Percentiles rank a stretch among this genome's conserved stretches.
Evolutionary conservation across 1,284 basidiomycete genomes (phyloP).

Genomic region (Boletus sp.): DNA sequence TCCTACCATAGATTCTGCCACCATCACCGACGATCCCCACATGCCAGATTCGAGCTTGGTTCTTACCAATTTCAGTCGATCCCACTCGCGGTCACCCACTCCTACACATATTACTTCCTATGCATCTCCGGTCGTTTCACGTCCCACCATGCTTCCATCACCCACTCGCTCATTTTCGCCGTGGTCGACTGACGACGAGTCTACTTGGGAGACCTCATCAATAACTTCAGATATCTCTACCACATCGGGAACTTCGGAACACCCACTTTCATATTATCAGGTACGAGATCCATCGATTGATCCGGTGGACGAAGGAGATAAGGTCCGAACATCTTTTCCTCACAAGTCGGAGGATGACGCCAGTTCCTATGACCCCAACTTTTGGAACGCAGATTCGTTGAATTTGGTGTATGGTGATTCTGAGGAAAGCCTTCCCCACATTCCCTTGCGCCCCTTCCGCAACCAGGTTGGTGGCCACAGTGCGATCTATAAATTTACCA

Average conservation of each 20-base stretch:
- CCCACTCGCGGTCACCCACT: slow-evolving; percentile 35
- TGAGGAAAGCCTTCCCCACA: slow-evolving; percentile 72
- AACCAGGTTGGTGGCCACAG: slow-evolving; percentile 98
- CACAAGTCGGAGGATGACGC: slow-evolving; percentile 25
- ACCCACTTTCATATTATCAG: slow-evolving; percentile 23
- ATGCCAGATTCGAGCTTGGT: slow-evolving; percentile 5
- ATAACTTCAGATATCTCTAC: slow-evolving; percentile 55
- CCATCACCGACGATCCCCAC: slow-evolving; percentile 1
- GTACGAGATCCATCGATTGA: slow-evolving; percentile 8
- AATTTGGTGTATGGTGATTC: slow-evolving; percentile 43
- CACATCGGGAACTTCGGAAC: slow-evolving; percentile 34
- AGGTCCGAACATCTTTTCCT: slow-evolving; percentile 3
- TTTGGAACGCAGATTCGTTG: slow-evolving; percentile 41
- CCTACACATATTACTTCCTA: slow-evolving; percentile 31
- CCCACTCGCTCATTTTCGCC: slow-evolving; percentile 45
- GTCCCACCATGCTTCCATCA: slow-evolving; percentile 33
- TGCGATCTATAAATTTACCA: slow-evolving; percentile 97
- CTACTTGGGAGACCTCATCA: slow-evolving; percentile 68
- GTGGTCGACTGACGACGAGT: slow-evolving; percentile 74
- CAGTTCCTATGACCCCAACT: slow-evolving; percentile 4
- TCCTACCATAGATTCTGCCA: slow-evolving; percentile 10
- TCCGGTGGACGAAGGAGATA: slow-evolving; percentile 13
- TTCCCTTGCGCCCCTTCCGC: slow-evolving; percentile 92
- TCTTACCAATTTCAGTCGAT: slow-evolving; percentile 6
- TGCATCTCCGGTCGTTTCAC: slow-evolving; percentile 8